Conservation (phyloP, 2,329 filamentous ascomycete genomes). For the Diaporthe helianthi region DNA sequence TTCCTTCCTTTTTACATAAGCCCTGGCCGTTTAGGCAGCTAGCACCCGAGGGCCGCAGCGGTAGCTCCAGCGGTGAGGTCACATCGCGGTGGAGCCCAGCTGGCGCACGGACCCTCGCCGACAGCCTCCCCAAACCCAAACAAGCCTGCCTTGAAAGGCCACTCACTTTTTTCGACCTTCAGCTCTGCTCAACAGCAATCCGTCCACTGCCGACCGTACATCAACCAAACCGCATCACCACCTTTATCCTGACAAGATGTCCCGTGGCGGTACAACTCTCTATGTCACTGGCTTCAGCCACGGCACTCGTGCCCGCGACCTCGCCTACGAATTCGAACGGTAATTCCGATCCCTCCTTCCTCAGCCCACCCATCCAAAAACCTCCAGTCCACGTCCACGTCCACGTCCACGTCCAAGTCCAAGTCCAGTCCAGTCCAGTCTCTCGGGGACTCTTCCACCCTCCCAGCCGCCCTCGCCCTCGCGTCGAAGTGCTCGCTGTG, state of each 20-base stretch:
- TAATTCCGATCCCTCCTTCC: constrained; percentile 71
- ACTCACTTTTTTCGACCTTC: constrained; percentile 25
- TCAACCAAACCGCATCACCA: constrained; percentile 27
- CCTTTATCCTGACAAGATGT: constrained; percentile 65
- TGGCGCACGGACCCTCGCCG: constrained; percentile 6
- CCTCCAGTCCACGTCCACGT: constrained; percentile 29
- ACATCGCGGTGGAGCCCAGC: constrained; percentile 2
- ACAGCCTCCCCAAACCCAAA: constrained; percentile 10
- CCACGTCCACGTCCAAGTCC: too few relatives aligned
- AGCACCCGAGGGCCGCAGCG: constrained; percentile 4
- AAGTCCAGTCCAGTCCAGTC: constrained; percentile 12
- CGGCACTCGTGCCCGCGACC: constrained; percentile 96
- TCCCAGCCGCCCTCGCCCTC: constrained; percentile 35
- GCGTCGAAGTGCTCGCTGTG: constrained; percentile 40
- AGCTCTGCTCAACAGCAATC: constrained; percentile 11
- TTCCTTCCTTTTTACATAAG: not conserved
- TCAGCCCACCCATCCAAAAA: constrained; percentile 37
- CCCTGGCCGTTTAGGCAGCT: not conserved
- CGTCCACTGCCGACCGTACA: constrained; percentile 21
- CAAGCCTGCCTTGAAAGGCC: constrained; percentile 17
- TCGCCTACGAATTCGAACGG: constrained; percentile 99
- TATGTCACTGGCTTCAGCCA: constrained; percentile 99
- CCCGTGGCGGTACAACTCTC: constrained; percentile 90
- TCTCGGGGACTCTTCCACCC: constrained; percentile 35
- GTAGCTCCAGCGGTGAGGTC: constrained; percentile 24